Evolutionary conservation across 2,329 filamentous ascomycete species (phyloP).

Genomic region (Harringtonia aguacate): DNA sequence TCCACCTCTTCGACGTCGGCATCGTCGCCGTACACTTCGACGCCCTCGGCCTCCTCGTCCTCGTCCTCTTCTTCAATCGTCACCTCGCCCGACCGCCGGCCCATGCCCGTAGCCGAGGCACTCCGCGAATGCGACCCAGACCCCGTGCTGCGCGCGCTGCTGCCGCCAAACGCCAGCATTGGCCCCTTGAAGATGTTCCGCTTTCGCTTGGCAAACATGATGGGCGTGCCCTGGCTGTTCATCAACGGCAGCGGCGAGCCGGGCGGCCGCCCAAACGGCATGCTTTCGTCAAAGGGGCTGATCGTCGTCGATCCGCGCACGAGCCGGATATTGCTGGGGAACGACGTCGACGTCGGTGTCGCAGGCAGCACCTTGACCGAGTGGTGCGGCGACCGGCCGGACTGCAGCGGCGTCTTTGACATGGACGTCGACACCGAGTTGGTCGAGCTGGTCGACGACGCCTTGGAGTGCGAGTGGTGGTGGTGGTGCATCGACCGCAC

Average conservation of each 20-base stretch:
- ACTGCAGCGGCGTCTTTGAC: conserved; percentile 53
- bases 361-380: conserved; percentile 93
- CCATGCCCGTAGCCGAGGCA: conserved; percentile 51
- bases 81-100: conserved; percentile 61
- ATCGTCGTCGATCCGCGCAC: conserved; percentile 51
- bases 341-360: conserved; percentile 63
- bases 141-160: conserved; percentile 23
- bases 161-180: conserved; percentile 45
- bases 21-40: conserved; percentile 34
- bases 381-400: conserved; percentile 68
- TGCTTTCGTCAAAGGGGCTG: conserved; percentile 46
- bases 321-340: conserved; percentile 79
- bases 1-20: conserved; percentile 47
- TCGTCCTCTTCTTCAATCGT: conserved; percentile 60
- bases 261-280: conserved; percentile 31
- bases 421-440: conserved; percentile 58
- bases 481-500: conserved; percentile 85
- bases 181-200: conserved; percentile 76
- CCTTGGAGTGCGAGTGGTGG: conserved; percentile 82
- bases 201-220: conserved; percentile 75
- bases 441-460: conserved; percentile 81
- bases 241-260: conserved; percentile 41
- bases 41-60: conserved; percentile 26
- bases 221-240: conserved; percentile 32
- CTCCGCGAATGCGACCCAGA: conserved; percentile 37